phyloP scores from a whole-genome alignment of 148 eudicot species.

The Camellia japonica region DNA sequence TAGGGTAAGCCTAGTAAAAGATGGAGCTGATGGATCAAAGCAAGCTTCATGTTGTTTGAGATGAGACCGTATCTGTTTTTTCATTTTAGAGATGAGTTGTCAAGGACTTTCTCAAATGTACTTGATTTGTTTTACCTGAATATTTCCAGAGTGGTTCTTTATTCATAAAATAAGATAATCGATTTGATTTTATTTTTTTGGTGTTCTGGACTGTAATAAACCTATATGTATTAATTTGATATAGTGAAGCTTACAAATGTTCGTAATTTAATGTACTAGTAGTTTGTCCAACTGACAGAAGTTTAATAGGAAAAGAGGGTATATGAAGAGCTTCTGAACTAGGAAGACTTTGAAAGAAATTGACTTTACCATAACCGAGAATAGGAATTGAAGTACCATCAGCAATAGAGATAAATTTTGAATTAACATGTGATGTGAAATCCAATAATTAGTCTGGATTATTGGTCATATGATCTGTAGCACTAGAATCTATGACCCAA shows the following conservation, averaged over 20 bases:
- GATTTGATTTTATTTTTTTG: neutral
- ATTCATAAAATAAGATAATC: neutral
- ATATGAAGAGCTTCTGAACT: too few relatives aligned
- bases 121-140: neutral
- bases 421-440: too few relatives aligned
- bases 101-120: neutral
- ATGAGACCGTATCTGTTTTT: slow-evolving; percentile 11
- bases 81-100: too few relatives aligned
- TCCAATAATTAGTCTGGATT: too few relatives aligned
- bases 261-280: neutral
- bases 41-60: slow-evolving; percentile 52
- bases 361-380: too few relatives aligned
- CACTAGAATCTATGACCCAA: too few relatives aligned
- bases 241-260: slow-evolving; percentile 3
- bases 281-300: neutral
- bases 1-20: slow-evolving; percentile 57
- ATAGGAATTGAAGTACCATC: too few relatives aligned
- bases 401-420: too few relatives aligned
- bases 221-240: neutral
- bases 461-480: too few relatives aligned
- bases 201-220: slow-evolving; percentile 3
- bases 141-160: neutral
- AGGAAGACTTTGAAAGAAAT: too few relatives aligned
- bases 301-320: too few relatives aligned
- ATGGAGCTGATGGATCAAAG: slow-evolving; percentile 34